A percentile compares a stretch with the other conserved stretches of the same genome.
These are phyloP conservation scores for Lasiodiplodia hormozganensis DNA, from an alignment of 2,329 filamentous ascomycete genomes.

Conservation along the genomic window DNA sequence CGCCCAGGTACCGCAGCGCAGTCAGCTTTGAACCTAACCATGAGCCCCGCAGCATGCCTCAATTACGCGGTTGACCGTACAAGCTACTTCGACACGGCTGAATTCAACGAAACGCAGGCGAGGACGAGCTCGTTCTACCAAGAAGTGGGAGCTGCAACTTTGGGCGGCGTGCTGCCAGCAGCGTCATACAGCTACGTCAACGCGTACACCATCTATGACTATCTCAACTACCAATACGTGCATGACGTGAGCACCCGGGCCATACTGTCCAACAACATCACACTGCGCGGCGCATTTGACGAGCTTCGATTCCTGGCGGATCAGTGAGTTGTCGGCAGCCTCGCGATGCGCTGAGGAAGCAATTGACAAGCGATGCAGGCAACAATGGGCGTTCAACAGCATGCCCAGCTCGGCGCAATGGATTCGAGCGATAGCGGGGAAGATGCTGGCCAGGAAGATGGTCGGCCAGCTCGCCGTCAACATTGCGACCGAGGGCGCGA, in stretches of 20 bases:
- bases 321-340: constrained; percentile 13
- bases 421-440: constrained; percentile 46
- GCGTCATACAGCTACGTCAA: constrained; percentile 56
- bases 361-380: constrained; percentile 37
- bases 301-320: constrained; percentile 37
- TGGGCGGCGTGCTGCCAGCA: constrained; percentile 51
- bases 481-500: constrained; percentile 37
- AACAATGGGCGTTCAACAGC: constrained; percentile 53
- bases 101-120: constrained; percentile 49
- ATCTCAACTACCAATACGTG: constrained; percentile 59
- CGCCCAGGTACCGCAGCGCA: constrained; percentile 40
- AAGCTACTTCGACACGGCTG: constrained; percentile 51
- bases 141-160: constrained; percentile 50
- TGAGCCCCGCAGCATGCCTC: constrained; percentile 4
- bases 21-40: not conserved
- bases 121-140: constrained; percentile 55
- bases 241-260: constrained; percentile 57
- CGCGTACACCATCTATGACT: constrained; percentile 63
- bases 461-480: constrained; percentile 42
- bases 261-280: constrained; percentile 42
- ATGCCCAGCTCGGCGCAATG: constrained; percentile 40
- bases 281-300: constrained; percentile 31
- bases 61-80: constrained; percentile 37
- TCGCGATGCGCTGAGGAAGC: too few relatives aligned
- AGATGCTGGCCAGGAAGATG: constrained; percentile 44